A percentile compares a stretch with the other conserved stretches of the same genome.
Evolutionary conservation across 2,329 filamentous ascomycete species (phyloP).

Genomic region (Fusarium pininemorale): DNA sequence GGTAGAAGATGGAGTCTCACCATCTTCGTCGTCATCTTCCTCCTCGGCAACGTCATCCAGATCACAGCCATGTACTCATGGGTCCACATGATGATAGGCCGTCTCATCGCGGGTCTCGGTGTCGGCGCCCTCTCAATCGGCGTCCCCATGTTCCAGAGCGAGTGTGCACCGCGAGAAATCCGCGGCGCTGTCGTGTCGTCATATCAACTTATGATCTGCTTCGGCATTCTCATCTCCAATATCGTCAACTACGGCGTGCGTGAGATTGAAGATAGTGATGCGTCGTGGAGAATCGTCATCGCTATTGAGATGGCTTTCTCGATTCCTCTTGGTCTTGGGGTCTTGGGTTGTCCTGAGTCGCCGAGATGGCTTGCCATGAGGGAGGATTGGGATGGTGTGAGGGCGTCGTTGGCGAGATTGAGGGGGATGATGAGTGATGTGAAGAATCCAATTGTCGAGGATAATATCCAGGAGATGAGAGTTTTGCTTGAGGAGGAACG

Average conservation of each 20-base stretch:
- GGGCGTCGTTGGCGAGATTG: conserved; percentile 60
- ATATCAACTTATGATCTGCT: conserved; percentile 78
- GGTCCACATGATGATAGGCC: conserved; percentile 73
- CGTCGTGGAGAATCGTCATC: conserved; percentile 72
- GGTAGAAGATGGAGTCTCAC: conserved; percentile 66
- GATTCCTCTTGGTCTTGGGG: conserved; percentile 61
- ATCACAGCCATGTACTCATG: conserved; percentile 67
- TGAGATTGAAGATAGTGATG: conserved; percentile 51
- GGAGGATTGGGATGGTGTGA: conserved; percentile 58
- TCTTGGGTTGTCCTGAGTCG: conserved; percentile 64
- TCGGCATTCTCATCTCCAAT: conserved; percentile 70
- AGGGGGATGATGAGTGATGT: conserved; percentile 61
- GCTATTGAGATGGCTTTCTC: conserved; percentile 64
- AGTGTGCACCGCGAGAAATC: conserved; percentile 70
- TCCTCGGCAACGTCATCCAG: conserved; percentile 72
- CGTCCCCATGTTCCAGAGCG: conserved; percentile 74
- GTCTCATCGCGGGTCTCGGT: conserved; percentile 73
- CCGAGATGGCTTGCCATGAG: conserved; percentile 65
- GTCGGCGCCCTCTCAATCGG: conserved; percentile 72
- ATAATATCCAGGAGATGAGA: conserved; percentile 63
- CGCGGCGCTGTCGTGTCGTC: conserved; percentile 70
- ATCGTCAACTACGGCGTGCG: conserved; percentile 64
- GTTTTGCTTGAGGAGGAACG: conserved; percentile 57
- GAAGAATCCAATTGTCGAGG: conserved; percentile 55
- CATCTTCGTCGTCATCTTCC: conserved; percentile 65